Evolutionary conservation across 2,329 filamentous ascomycete genomes (phyloP).

Genomic region (Talaromyces pinophilus): DNA sequence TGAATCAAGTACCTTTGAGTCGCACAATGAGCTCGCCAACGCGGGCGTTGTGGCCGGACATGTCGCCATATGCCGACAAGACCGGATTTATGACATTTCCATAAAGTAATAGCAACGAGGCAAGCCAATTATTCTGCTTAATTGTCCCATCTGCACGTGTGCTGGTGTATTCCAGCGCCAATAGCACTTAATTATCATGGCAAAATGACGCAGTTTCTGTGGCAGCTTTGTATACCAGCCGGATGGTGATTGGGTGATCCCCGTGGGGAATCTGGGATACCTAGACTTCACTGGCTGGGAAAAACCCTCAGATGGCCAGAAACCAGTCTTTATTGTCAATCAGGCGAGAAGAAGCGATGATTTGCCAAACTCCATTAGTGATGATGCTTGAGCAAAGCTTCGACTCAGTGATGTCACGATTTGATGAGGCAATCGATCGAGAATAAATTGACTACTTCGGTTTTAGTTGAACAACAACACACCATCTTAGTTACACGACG

Average conservation of each 20-base stretch:
- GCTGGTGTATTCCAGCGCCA: not conserved
- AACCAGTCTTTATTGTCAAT: not conserved
- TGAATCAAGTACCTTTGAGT: not conserved
- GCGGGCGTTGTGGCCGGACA: not conserved
- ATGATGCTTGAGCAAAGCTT: not conserved
- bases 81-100: slow-evolving; percentile 11
- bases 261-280: not conserved
- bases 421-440: not conserved
- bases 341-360: not conserved
- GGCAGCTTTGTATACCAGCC: not conserved
- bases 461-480: not conserved
- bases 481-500: not conserved
- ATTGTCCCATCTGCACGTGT: not conserved
- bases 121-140: not conserved
- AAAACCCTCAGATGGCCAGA: not conserved
- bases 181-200: not conserved
- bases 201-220: slow-evolving; percentile 9
- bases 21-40: slow-evolving; percentile 1
- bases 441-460: not conserved
- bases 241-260: slow-evolving; percentile 7
- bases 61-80: not conserved
- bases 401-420: not conserved
- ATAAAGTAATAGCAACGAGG: not conserved
- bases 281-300: slow-evolving; percentile 1
- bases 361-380: not conserved